A percentile compares a stretch with the other conserved stretches of the same genome.
phyloP scores from a whole-genome alignment of 176 grass and related monocot species.

The Eragrostis curvula region DNA sequence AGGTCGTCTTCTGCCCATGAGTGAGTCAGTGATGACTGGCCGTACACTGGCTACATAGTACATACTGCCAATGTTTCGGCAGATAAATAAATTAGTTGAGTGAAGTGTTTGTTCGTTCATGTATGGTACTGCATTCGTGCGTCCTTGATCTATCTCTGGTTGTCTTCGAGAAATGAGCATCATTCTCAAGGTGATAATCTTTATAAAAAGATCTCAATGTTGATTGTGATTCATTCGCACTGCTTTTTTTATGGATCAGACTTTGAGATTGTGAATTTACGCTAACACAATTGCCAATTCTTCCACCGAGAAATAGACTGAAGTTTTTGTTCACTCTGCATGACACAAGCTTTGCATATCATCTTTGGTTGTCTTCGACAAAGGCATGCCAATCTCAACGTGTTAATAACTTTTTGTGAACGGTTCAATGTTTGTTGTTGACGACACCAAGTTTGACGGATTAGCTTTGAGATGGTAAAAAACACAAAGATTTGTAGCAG shows the following conservation, averaged over 20 bases:
- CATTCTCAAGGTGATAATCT: background rate
- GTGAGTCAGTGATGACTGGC: too few species aligned
- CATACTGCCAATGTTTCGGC: background rate
- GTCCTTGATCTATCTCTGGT: background rate
- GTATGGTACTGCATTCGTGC: background rate
- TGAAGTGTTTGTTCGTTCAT: background rate
- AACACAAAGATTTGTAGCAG: background rate
- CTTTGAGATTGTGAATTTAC: background rate
- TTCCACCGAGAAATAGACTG: background rate
- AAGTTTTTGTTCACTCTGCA: background rate
- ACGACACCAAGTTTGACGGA: background rate
- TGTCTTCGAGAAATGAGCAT: background rate
- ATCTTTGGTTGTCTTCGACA: background rate
- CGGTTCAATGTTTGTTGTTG: too few species aligned
- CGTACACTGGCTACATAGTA: background rate
- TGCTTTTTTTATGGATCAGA: background rate
- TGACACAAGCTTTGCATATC: background rate
- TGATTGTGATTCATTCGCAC: background rate
- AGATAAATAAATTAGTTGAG: background rate
- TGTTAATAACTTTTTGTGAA: background rate
- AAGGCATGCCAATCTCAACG: background rate
- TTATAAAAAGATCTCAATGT: background rate
- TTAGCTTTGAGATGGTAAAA: background rate
- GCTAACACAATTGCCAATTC: background rate
- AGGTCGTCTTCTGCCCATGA: background rate